Base-by-base conservation (phyloP, 768 basidiomycete species). In the Mycena pura region DNA sequence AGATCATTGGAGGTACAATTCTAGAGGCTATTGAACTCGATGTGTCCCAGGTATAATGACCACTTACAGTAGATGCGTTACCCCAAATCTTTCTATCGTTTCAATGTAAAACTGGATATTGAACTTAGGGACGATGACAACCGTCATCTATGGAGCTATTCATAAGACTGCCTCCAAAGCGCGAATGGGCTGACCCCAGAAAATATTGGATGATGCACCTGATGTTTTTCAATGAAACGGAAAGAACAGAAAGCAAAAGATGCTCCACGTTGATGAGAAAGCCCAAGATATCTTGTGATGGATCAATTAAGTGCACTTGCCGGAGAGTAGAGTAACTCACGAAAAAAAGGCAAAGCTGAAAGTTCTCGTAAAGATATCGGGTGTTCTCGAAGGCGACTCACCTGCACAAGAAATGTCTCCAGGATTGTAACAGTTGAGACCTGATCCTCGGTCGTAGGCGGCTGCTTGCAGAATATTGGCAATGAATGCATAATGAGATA, bases 251-350 rank as follows among this genome's bases (percentile, higher is more conserved):
- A 28, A 14, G 17, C 9, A 11, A 38, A 24, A 60, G 25, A 40
- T n/a, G 9, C 53, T 68, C 58, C 46, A 76, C 72, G 63, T 71
- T 74, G 47, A 77, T 74, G 19, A 78, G 73, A 19, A 82, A 50
- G 14, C 81, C 81, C 43, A 80, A 82, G 21, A 80, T 77, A 60
- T 82, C 79, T 80, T 36, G 9, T 9, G 34, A 47, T 1, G n/a
- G 15, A 40, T 29, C 19, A 22, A 15, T 24, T 50, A 17, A 36
- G 34, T 50, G 36, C 31, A 15, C 25, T 19, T 6, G 22, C 22
- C 22, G 27, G 22, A 34, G 11, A 21, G 31, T 17, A 11, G 6
- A 25, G 22, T 21, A 9, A 55, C 63, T 17, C 50, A 76, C 76
- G 75, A 38, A 66, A 76, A 19, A 76, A 70, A 2, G 75, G 76